Percentiles rank a stretch among this genome's conserved stretches.
Evolutionary conservation across 23 red algal genomes (phyloP).

Genomic region (Gracilaria domingensis): DNA sequence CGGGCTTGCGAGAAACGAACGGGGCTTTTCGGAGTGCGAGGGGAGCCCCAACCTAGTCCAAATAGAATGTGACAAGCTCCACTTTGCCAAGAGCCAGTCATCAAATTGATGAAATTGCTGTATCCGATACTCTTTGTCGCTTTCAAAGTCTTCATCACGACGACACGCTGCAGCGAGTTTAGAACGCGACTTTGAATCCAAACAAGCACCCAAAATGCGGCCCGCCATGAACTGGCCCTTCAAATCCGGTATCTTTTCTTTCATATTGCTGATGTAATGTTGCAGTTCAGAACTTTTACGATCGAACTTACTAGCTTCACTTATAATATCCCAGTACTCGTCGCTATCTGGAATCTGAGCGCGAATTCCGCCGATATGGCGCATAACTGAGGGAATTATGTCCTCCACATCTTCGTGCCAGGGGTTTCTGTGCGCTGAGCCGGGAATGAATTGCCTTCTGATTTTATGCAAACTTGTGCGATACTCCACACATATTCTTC

Average conservation of each 20-base stretch:
- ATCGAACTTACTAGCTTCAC: neutral
- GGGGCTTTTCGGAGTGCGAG: no score
- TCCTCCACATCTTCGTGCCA: neutral
- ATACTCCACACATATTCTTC: constrained; percentile 11
- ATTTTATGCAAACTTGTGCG: neutral
- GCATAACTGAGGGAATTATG: neutral
- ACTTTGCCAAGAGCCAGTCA: neutral
- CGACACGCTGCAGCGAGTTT: neutral
- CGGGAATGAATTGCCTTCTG: neutral
- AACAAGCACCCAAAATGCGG: neutral
- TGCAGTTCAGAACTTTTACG: neutral
- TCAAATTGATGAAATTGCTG: neutral
- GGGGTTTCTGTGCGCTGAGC: neutral
- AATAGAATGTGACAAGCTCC: constrained; percentile 5
- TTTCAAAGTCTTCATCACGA: neutral
- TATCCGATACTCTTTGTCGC: neutral
- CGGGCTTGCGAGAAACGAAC: neutral
- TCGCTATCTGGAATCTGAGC: neutral
- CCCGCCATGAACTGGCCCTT: neutral
- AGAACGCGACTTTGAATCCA: neutral
- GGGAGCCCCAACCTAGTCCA: neutral
- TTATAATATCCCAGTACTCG: neutral
- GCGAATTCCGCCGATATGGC: neutral
- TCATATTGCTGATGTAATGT: neutral
- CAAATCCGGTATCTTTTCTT: neutral